These are phyloP conservation scores for Pyrrhoderma noxium DNA, from an alignment of 1,284 basidiomycete species.

Conservation along the genomic window DNA sequence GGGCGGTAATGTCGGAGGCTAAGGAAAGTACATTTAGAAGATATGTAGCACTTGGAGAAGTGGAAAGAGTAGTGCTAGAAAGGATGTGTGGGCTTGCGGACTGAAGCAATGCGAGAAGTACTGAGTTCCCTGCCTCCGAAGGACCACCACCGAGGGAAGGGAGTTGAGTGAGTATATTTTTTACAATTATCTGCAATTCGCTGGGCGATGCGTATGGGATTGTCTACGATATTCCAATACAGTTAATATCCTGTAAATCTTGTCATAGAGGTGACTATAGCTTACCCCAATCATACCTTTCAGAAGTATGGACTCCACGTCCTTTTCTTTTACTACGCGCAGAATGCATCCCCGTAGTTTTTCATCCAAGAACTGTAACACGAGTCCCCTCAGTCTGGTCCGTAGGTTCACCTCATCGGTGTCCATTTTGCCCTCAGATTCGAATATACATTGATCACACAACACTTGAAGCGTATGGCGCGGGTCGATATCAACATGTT, in stretches of 20 bases:
- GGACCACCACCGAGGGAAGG: constrained; percentile 32
- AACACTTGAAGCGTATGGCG: constrained; percentile 54
- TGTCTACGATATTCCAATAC: constrained; percentile 31
- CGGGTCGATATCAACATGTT: constrained; percentile 59
- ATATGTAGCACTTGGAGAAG: constrained; percentile 9
- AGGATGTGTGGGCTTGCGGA: constrained; percentile 19
- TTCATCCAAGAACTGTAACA: constrained; percentile 49
- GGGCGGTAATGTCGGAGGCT: background rate
- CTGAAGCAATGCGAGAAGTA: constrained; percentile 43
- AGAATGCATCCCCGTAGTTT: constrained; percentile 42
- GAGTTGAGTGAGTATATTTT: constrained; percentile 44
- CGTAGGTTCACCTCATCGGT: constrained; percentile 54
- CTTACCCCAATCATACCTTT: constrained; percentile 43
- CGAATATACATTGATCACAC: constrained; percentile 55
- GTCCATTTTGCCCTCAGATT: constrained; percentile 39
- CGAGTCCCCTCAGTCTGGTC: constrained; percentile 48
- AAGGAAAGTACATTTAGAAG: constrained; percentile 31
- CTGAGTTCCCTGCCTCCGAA: constrained; percentile 29
- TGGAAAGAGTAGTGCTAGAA: background rate
- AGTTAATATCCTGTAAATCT: background rate
- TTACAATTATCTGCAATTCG: constrained; percentile 43
- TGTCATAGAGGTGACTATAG: constrained; percentile 2
- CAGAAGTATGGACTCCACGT: constrained; percentile 43
- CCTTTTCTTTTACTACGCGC: constrained; percentile 38
- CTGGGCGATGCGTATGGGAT: constrained; percentile 36